Percentiles rank a stretch among this genome's conserved stretches.
These are phyloP conservation scores for Pleurotus eryngii DNA, from an alignment of 768 basidiomycete species.

Conservation along the genomic window DNA sequence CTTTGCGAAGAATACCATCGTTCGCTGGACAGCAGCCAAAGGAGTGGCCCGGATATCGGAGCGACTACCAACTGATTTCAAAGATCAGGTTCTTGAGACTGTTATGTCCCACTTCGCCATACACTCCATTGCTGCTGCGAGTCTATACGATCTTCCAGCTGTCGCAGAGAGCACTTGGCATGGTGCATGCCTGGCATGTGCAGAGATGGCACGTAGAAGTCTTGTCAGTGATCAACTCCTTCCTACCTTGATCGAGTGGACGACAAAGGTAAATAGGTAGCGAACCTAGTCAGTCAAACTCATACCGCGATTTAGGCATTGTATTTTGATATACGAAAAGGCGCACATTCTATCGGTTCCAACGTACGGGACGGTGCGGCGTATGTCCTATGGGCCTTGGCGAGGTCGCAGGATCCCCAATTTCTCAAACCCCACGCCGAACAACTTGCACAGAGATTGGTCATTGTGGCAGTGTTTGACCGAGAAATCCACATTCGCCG, in stretches of 20 bases:
- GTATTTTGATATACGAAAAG: constrained; percentile 88
- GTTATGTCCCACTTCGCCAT: constrained; percentile 74
- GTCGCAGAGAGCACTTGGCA: constrained; percentile 92
- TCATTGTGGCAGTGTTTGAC: constrained; percentile 84
- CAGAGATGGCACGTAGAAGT: constrained; percentile 86
- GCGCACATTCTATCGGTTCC: constrained; percentile 90
- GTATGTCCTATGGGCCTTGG: constrained; percentile 93
- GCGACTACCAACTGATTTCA: constrained; percentile 72
- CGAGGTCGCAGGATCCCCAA: constrained; percentile 66
- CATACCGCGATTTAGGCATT: constrained; percentile 57
- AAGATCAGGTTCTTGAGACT: constrained; percentile 78
- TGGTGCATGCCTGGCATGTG: constrained; percentile 87
- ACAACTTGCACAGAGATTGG: constrained; percentile 65
- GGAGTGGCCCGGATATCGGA: constrained; percentile 83
- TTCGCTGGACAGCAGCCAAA: constrained; percentile 94
- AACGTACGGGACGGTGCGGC: constrained; percentile 93
- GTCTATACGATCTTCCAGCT: constrained; percentile 67
- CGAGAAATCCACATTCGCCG: constrained; percentile 92
- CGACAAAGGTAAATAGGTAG: constrained; percentile 58
- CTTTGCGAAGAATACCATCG: constrained; percentile 75
- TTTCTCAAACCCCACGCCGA: constrained; percentile 59
- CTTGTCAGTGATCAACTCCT: constrained; percentile 60
- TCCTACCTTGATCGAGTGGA: constrained; percentile 68
- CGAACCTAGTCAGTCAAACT: not conserved
- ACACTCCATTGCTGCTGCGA: constrained; percentile 63